Evolutionary conservation across 495 filamentous ascomycete species (phyloP).

Genomic region (Penicillium canescens): DNA sequence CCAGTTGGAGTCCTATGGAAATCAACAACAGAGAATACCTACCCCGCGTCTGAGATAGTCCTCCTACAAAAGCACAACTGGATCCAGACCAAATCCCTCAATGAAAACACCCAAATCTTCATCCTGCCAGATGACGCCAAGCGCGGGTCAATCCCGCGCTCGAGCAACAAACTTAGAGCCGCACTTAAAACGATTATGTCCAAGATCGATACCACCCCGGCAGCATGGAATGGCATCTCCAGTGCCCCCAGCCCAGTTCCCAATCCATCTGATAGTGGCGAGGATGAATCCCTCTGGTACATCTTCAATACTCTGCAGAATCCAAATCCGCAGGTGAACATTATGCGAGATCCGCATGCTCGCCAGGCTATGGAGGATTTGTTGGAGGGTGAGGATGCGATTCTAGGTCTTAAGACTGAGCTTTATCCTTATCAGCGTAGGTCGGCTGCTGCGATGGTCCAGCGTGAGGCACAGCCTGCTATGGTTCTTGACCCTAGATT

Average conservation of each 20-base stretch:
- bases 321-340: conserved; percentile 58
- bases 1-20: conserved; percentile 18
- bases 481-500: conserved; percentile 75
- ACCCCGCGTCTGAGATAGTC: conserved; percentile 21
- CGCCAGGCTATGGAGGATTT: conserved; percentile 63
- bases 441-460: conserved; percentile 83
- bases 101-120: conserved; percentile 54
- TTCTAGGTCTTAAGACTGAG: conserved; percentile 63
- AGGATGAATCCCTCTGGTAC: conserved; percentile 69
- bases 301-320: conserved; percentile 85
- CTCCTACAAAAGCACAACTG: conserved; percentile 31
- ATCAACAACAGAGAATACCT: not conserved
- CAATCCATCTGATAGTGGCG: conserved; percentile 16
- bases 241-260: not conserved
- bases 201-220: conserved; percentile 54
- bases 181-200: conserved; percentile 53
- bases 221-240: conserved; percentile 56
- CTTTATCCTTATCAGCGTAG: conserved; percentile 80
- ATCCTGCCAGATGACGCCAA: conserved; percentile 67
- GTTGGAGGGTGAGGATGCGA: conserved; percentile 40
- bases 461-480: conserved; percentile 69
- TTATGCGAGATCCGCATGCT: conserved; percentile 55
- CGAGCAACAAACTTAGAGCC: conserved; percentile 40
- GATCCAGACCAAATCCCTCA: conserved; percentile 28
- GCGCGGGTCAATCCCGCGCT: conserved; percentile 45